These are phyloP conservation scores for Paramecium tetraurelia DNA, from an alignment of 73 alveolate genomes.

Conservation along the genomic window DNA sequence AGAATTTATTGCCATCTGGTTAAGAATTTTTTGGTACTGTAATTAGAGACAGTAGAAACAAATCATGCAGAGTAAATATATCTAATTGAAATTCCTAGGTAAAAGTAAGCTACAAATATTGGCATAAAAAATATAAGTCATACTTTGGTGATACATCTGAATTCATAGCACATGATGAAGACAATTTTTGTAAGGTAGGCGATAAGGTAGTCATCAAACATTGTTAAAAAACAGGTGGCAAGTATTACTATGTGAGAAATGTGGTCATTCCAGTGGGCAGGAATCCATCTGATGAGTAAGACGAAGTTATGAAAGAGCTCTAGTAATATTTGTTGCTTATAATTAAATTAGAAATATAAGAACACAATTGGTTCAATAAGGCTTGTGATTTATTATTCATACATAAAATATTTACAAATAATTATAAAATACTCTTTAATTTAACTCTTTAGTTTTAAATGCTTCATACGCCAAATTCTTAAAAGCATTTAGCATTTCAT, in stretches of 20 bases:
- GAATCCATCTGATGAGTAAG: background rate
- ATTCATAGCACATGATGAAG: constrained; percentile 33
- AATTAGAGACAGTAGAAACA: background rate
- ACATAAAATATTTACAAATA: background rate
- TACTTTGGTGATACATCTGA: background rate
- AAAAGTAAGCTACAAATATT: constrained; percentile 3
- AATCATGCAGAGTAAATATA: background rate
- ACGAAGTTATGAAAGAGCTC: constrained; percentile 36
- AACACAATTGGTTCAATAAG: background rate
- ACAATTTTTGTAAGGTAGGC: constrained; percentile 16
- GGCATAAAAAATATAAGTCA: background rate
- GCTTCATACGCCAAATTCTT: background rate
- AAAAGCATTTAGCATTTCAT: background rate
- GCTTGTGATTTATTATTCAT: background rate
- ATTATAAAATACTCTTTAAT: background rate
- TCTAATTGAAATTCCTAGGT: background rate
- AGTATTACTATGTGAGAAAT: background rate
- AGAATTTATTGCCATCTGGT: constrained; percentile 29
- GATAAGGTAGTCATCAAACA: constrained; percentile 41
- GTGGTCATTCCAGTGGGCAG: constrained; percentile 18
- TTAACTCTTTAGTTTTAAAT: background rate
- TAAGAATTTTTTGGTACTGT: constrained; percentile 47
- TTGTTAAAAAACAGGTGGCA: background rate
- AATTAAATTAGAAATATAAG: background rate
- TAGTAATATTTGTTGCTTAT: background rate